Percentiles rank a stretch among this genome's conserved stretches.
Conservation (phyloP, 345 rosid genomes). For the Angophora floribunda region DNA sequence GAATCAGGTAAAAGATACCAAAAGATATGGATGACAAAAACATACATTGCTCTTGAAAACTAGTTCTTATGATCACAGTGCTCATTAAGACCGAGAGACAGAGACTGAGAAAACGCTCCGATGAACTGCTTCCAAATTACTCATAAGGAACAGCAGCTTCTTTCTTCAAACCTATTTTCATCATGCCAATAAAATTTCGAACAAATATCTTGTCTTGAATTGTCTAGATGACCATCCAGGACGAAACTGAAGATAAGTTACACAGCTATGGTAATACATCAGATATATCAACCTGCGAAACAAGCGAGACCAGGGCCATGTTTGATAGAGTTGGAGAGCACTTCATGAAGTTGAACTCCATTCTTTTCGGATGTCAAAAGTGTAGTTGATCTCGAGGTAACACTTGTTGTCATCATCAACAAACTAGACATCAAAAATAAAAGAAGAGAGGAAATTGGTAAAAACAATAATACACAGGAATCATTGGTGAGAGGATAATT, state of each 20-base stretch:
- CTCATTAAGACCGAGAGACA: background rate
- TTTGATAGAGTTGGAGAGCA: background rate
- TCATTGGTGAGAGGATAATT: background rate
- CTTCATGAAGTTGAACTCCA: conserved; percentile 19
- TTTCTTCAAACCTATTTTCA: background rate
- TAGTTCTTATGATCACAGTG: background rate
- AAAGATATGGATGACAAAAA: background rate
- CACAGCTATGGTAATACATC: background rate
- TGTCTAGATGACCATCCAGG: background rate
- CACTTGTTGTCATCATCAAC: conserved; percentile 78
- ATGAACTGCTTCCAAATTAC: background rate
- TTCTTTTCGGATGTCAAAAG: conserved; percentile 77
- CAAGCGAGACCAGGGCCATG: background rate
- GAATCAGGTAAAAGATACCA: background rate
- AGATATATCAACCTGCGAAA: background rate
- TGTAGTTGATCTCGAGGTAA: conserved; percentile 87
- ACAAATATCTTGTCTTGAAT: background rate
- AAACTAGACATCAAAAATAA: conserved; percentile 29
- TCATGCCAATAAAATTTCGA: background rate
- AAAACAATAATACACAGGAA: background rate
- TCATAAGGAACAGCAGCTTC: background rate
- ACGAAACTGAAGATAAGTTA: conserved; percentile 1
- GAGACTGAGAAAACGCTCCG: background rate
- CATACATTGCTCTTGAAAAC: background rate
- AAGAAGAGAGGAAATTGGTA: background rate